Evolutionary conservation across 2,329 filamentous ascomycete genomes (phyloP).

Genomic region (Pestalotiopsis sp.): DNA sequence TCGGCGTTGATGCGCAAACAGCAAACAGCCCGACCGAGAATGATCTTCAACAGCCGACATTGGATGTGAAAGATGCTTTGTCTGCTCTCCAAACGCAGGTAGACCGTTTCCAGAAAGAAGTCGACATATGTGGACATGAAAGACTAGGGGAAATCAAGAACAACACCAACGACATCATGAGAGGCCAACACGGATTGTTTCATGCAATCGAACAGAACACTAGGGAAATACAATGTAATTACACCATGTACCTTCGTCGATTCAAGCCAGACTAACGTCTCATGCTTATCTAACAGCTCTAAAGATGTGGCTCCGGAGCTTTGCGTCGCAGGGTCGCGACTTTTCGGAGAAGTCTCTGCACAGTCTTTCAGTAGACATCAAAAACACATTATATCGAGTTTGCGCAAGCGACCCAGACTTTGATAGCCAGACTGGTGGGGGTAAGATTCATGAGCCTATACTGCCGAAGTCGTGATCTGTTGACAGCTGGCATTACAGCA

Average conservation of each 20-base stretch:
- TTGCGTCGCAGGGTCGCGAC: background rate
- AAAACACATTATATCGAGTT: slow-evolving; percentile 13
- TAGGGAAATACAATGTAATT: background rate
- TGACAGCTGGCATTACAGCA: background rate
- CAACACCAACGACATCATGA: background rate
- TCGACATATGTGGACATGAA: slow-evolving; percentile 15
- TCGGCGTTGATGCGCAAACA: background rate
- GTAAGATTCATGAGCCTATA: background rate
- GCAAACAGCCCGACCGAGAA: background rate
- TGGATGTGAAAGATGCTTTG: slow-evolving; percentile 10
- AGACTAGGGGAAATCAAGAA: slow-evolving; percentile 15
- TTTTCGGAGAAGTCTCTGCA: background rate
- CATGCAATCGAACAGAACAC: background rate
- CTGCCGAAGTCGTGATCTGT: background rate
- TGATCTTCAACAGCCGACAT: background rate
- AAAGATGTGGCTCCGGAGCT: background rate
- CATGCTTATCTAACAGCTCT: background rate
- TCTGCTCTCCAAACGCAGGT: slow-evolving; percentile 13
- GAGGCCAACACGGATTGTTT: background rate
- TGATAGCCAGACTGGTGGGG: slow-evolving; percentile 1
- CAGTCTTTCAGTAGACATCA: background rate
- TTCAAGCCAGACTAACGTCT: background rate
- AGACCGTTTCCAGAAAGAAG: slow-evolving; percentile 16
- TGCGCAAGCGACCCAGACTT: slow-evolving; percentile 15
- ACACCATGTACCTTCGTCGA: background rate